Evolutionary conservation across 106 monocot genomes (phyloP).

Genomic region (Gastrodia elata): DNA sequence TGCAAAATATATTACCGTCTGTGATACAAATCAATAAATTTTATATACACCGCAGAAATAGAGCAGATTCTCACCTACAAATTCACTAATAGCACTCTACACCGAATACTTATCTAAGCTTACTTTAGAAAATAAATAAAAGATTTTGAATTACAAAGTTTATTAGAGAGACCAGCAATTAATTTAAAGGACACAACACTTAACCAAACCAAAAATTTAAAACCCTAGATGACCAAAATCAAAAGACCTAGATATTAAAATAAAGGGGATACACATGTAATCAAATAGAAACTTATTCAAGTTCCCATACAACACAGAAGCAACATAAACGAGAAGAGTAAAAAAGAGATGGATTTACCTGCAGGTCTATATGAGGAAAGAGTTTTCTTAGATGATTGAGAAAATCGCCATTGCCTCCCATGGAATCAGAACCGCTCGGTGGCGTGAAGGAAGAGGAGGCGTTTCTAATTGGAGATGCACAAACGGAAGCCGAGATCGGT

Average conservation of each 20-base stretch:
- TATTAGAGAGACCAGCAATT: neutral
- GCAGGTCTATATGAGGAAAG: constrained; percentile 6
- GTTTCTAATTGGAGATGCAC: neutral
- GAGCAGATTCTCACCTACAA: too few species aligned
- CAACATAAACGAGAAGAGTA: neutral
- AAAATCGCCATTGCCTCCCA: neutral
- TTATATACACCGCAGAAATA: too few species aligned
- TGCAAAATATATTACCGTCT: neutral
- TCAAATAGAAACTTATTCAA: neutral
- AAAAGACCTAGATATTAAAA: neutral
- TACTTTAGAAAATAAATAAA: neutral
- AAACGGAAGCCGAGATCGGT: neutral
- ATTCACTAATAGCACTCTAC: too few species aligned
- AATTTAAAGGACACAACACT: neutral
- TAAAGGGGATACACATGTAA: neutral
- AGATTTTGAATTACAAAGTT: neutral
- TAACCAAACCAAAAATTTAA: neutral
- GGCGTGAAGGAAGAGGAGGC: neutral
- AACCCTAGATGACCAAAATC: neutral
- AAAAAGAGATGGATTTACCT: neutral
- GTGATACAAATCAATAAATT: too few species aligned
- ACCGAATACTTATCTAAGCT: neutral
- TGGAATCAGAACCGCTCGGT: neutral
- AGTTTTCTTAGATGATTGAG: neutral
- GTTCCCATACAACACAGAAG: neutral